Percentiles rank a stretch among this genome's conserved stretches.
Conservation (phyloP, 1,139 yeast species). For the Yamadazyma kanchanaburiensis region DNA sequence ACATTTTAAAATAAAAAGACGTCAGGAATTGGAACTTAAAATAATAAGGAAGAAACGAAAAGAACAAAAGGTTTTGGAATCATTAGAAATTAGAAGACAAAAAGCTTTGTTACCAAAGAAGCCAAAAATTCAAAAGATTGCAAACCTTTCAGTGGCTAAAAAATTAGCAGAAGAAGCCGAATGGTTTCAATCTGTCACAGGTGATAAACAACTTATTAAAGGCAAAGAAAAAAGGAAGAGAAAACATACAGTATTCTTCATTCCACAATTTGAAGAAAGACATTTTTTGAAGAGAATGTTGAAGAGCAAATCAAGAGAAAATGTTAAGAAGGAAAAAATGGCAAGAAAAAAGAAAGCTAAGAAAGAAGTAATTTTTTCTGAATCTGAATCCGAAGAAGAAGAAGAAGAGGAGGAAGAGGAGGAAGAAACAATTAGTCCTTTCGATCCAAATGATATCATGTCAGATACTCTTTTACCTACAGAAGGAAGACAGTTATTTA, state of each 20-base stretch:
- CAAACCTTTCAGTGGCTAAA: conserved; percentile 4
- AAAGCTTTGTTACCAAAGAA: neutral
- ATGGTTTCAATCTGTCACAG: conserved; percentile 39
- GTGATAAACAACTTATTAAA: conserved; percentile 28
- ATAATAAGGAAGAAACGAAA: conserved; percentile 9
- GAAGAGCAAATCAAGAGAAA: conserved; percentile 9
- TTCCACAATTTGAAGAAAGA: conserved; percentile 22
- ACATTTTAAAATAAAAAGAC: conserved; percentile 8
- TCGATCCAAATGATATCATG: conserved; percentile 36
- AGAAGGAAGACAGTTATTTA: conserved; percentile 32
- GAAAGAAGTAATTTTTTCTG: neutral
- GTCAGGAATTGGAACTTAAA: conserved; percentile 5
- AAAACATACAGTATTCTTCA: conserved; percentile 22
- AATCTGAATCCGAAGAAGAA: conserved; percentile 11
- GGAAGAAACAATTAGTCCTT: conserved; percentile 27
- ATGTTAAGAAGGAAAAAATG: conserved; percentile 5
- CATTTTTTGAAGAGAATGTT: conserved; percentile 10
- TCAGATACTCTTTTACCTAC: conserved; percentile 33
- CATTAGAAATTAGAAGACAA: neutral
- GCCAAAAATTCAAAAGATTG: neutral
- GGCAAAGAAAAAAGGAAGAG: conserved; percentile 34
- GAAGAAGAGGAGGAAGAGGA: conserved; percentile 13
- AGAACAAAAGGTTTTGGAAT: conserved; percentile 1
- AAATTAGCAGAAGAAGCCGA: conserved; percentile 25
- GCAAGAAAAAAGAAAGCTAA: conserved; percentile 2